phyloP scores from a whole-genome alignment of 2,329 filamentous ascomycete species.

The Cladophialophora yegresii region DNA sequence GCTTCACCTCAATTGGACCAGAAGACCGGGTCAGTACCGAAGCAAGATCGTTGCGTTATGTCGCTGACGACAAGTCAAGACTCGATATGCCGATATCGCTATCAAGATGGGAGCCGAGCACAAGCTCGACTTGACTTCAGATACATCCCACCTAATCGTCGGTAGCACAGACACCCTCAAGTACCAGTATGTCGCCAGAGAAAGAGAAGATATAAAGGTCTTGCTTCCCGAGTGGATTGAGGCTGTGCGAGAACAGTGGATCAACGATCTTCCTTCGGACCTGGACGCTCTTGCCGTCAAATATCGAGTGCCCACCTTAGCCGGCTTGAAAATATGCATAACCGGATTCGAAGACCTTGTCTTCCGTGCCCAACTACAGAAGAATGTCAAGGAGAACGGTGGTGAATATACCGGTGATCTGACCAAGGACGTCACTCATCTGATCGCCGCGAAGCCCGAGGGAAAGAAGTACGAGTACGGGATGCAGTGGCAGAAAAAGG shows the following conservation, averaged over 20 bases:
- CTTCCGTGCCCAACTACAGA: conserved; percentile 70
- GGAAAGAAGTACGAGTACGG: conserved; percentile 91
- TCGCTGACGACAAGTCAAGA: conserved; percentile 37
- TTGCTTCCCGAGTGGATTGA: conserved; percentile 84
- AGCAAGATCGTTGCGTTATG: conserved; percentile 33
- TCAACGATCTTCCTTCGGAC: conserved; percentile 73
- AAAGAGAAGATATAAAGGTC: conserved; percentile 80
- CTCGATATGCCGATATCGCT: conserved; percentile 53
- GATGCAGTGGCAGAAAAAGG: conserved; percentile 75
- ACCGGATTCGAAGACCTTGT: conserved; percentile 69
- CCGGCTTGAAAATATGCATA: conserved; percentile 64
- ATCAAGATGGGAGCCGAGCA: conserved; percentile 81
- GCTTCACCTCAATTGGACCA: conserved; percentile 80
- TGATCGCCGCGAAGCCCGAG: conserved; percentile 75
- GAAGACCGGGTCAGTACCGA: conserved; percentile 68
- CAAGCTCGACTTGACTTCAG: conserved; percentile 89
- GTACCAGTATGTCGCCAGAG: conserved; percentile 90
- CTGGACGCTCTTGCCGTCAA: conserved; percentile 67
- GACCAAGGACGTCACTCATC: conserved; percentile 80
- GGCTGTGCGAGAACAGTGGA: conserved; percentile 76
- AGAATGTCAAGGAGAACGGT: conserved; percentile 68
- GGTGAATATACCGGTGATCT: conserved; percentile 86
- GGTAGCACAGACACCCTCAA: conserved; percentile 88
- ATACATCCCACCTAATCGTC: conserved; percentile 92
- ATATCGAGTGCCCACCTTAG: conserved; percentile 49